Base-by-base conservation (phyloP, 805 yeast species). In the Lachancea lanzarotensis region DNA sequence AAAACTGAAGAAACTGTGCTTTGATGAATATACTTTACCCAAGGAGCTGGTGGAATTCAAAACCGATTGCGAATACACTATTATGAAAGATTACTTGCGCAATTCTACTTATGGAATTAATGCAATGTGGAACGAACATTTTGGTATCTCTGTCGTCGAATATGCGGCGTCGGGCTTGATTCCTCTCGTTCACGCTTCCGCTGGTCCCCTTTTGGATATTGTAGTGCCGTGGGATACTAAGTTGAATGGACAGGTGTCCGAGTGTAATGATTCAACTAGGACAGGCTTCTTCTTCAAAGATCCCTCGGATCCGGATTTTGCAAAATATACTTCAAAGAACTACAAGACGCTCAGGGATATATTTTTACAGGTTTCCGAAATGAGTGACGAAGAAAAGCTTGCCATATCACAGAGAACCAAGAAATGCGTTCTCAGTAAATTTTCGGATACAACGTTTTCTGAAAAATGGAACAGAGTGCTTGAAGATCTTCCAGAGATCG, bases 121-220 rank as follows among this genome's bases (percentile, higher is more conserved):
- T 57, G 89, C 95, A 26, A 93, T 93, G 99, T 93, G 98, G 98
- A 93, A 93, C 66, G 99, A 93, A 69, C 99, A 93, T 68, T 93
- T 93, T 63, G 99, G 99, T 16, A 93, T 93, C 56, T 91, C 96
- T 1, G 91, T 93, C 4, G 98, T 93, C 7, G 99, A 93, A 64
- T 87, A 89, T 60, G 71, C 85, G 68, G 82, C 91, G 1, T 76
- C 84, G 44, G 98, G 97, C 0, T 73, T 84, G 22, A 78, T 93
- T 15, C 97, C 98, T 1, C 68, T 93, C 2, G 93, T 81, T 2
- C 98, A 95, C 65, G 95, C 95, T 3, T 84, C 95, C 43, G 98
- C 96, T 0, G 99, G 99, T 1, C 99, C 99, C 9, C 72, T 77
- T 35, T 68, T 81, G 45, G 99, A 93, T 63, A 93, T 93, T 48